phyloP scores from a whole-genome alignment of 2,329 filamentous ascomycete genomes.

The Dactylella cylindrospora region DNA sequence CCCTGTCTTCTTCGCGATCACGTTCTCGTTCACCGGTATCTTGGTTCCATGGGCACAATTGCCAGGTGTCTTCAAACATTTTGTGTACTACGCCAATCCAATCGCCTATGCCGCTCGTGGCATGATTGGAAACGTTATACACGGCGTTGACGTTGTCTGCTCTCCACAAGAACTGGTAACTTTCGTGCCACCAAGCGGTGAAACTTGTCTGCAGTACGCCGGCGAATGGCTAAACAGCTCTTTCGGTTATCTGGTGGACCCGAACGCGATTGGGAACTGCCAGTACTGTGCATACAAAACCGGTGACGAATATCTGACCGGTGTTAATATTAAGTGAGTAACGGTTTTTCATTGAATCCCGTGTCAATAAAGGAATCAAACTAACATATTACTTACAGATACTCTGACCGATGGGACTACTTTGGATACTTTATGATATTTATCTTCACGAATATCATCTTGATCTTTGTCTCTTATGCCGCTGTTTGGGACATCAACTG shows the following conservation, averaged over 20 bases:
- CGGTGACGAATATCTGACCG: constrained; percentile 68
- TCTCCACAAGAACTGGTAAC: constrained; percentile 61
- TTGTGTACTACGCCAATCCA: constrained; percentile 64
- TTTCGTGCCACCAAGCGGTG: constrained; percentile 66
- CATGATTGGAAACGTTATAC: constrained; percentile 65
- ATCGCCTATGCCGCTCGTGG: constrained; percentile 72
- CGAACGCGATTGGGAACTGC: constrained; percentile 62
- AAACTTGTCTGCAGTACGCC: constrained; percentile 68
- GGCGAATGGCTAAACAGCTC: constrained; percentile 59
- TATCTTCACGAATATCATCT: constrained; percentile 46
- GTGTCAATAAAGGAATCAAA: background rate
- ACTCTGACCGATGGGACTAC: constrained; percentile 46
- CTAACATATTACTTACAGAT: constrained; percentile 20
- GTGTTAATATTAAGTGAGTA: constrained; percentile 56
- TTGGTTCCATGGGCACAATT: constrained; percentile 67
- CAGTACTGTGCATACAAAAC: constrained; percentile 68
- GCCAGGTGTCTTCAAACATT: constrained; percentile 71
- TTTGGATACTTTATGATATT: constrained; percentile 48
- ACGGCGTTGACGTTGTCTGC: constrained; percentile 58
- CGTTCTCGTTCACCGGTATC: constrained; percentile 74
- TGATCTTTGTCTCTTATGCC: constrained; percentile 46
- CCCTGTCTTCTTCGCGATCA: constrained; percentile 80
- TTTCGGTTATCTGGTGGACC: constrained; percentile 66
- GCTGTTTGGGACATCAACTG: constrained; percentile 47
- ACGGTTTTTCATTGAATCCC: background rate